phyloP scores from a whole-genome alignment of 345 rosid species.

The Luvunga scandens region DNA sequence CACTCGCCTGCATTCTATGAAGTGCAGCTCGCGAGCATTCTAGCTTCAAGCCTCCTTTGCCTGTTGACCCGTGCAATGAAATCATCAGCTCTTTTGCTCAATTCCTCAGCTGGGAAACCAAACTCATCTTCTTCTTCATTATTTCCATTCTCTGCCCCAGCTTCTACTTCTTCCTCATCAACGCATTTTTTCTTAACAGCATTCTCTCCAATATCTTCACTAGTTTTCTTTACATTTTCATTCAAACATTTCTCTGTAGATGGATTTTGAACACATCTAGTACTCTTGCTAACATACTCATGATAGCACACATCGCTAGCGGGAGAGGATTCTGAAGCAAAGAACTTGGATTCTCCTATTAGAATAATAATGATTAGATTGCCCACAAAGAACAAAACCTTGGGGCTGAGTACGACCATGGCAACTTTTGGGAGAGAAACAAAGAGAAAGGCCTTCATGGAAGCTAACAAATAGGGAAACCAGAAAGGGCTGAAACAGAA shows the following conservation, averaged over 20 bases:
- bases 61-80: slow-evolving; percentile 63
- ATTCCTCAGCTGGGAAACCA: slow-evolving; percentile 40
- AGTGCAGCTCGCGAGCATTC: not conserved
- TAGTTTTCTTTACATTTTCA: slow-evolving; percentile 12
- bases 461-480: slow-evolving; percentile 30
- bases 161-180: not conserved
- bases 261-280: slow-evolving; percentile 7
- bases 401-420: slow-evolving; percentile 28
- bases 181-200: not conserved
- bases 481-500: slow-evolving; percentile 40
- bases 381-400: slow-evolving; percentile 47
- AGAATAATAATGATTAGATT: slow-evolving; percentile 54
- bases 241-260: slow-evolving; percentile 7
- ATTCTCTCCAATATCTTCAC: slow-evolving; percentile 6
- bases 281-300: slow-evolving; percentile 32
- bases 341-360: slow-evolving; percentile 46
- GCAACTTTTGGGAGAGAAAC: slow-evolving; percentile 28
- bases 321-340: slow-evolving; percentile 31
- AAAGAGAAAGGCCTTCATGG: slow-evolving; percentile 22
- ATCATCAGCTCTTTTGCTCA: slow-evolving; percentile 67
- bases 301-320: slow-evolving; percentile 26
- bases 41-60: slow-evolving; percentile 52
- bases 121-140: slow-evolving; percentile 9
- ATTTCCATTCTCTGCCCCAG: slow-evolving; percentile 4
- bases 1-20: too few species aligned